phyloP scores from a whole-genome alignment of 1,139 yeast species.

The Pichia terricola region DNA sequence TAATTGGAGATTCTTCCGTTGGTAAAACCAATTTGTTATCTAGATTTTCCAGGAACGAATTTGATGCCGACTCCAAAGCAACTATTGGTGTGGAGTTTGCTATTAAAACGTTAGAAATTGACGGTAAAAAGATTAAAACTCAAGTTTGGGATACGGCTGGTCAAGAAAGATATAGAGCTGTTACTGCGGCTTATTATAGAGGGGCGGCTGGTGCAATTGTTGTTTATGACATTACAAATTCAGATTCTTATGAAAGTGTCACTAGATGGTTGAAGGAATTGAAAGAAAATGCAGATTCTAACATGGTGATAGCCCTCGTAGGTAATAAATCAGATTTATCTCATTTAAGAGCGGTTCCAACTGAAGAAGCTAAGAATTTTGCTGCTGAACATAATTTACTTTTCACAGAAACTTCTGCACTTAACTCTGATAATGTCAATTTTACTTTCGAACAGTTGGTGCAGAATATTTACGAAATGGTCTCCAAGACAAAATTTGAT shows the following conservation, averaged over 20 bases:
- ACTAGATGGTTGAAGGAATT: constrained; percentile 93
- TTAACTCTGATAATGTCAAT: constrained; percentile 92
- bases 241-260: constrained; percentile 87
- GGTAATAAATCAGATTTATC: constrained; percentile 95
- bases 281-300: constrained; percentile 94
- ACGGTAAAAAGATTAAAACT: constrained; percentile 91
- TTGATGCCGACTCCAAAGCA: constrained; percentile 86
- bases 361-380: constrained; percentile 93
- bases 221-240: constrained; percentile 90
- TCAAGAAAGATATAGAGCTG: constrained; percentile 96
- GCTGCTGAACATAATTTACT: constrained; percentile 88
- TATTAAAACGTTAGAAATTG: constrained; percentile 89
- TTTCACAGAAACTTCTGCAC: constrained; percentile 96
- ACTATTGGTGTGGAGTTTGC: constrained; percentile 99
- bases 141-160: constrained; percentile 99
- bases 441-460: constrained; percentile 86
- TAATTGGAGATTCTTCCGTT: constrained; percentile 96
- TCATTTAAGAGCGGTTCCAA: constrained; percentile 93
- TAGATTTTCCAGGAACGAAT: constrained; percentile 91
- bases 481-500: constrained; percentile 79
- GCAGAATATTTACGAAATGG: constrained; percentile 89
- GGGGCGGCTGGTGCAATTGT: constrained; percentile 98
- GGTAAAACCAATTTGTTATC: constrained; percentile 93
- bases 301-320: constrained; percentile 90
- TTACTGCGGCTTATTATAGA: constrained; percentile 93